Evolutionary conservation across 257 asterid genomes (phyloP), one percentile per base, ranked within the genome.

Genomic region (Fraxinus anomala): DNA sequence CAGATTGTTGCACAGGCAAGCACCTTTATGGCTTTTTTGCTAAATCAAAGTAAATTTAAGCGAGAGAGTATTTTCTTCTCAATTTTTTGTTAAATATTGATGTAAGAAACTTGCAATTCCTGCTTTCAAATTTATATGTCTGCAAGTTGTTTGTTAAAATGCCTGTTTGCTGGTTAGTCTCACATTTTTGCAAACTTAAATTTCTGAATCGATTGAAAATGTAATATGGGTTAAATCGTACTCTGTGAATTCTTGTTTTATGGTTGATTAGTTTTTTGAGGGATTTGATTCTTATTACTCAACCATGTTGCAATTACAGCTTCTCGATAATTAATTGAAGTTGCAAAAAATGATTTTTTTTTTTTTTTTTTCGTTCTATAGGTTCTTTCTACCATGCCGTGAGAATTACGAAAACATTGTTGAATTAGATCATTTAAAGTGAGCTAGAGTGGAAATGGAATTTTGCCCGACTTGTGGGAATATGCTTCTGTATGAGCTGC

Each of bases 401-500:
- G 66, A 23, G 3, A n/a, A n/a, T 31, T 77, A 11, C 3, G 19
- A 33, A 69, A 69, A 49, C 9, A 16, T 37, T 69, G 56, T 8
- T 19, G 47, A 5, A 67, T 21, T 63, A 68, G 66, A 42, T 61
- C 6, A 13, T 61, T 61, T 23, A 61, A 8, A 33, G 37, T 31
- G 30, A 31, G 34, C 68, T 11, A 23, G 12, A 83, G 65, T 40
- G 31, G 72, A 42, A 73, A 93, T 92, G 98, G 93, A 93, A 82
- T 87, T 92, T 86, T 93, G 98, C 85, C 97, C 96, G 68, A 81
- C 77, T 71, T 93, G 98, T 67, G 92, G 83, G 63, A 90, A 66
- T 67, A 81, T 90, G 85, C 49, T 92, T 87, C 96, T 86, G 76
- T 92, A 83, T 79, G 90, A 86, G 78, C 73, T 89, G 84, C 92